Evolutionary conservation across 768 basidiomycete genomes (phyloP), one percentile per base, ranked within the genome.

Genomic region (Boletus edulis): DNA sequence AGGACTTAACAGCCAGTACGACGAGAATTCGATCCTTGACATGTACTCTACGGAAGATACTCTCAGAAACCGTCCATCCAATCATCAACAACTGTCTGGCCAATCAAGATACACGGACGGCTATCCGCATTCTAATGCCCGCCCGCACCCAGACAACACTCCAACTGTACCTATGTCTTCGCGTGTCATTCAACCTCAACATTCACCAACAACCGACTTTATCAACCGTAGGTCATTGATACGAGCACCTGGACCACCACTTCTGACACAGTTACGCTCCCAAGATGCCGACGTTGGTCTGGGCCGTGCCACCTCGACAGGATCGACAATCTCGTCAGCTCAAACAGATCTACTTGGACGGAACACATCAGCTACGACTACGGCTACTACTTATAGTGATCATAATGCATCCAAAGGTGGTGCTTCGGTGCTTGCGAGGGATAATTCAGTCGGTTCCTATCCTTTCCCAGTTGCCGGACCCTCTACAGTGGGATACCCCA

Each of bases 261-360:
- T 14, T 17, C 53, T 64, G 45, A 66, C 47, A 11, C 5, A 49
- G 14, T 13, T 35, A 39, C 37, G 18, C 22, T 42, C 43, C 39
- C 53, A 54, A 69, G 71, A 52, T 29, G 9, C 51, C 9, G 62
- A 69, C 3, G 60, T 29, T 14, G 29, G 34, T 9, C 24, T 70
- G 1, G 69, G 52, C 8, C 71, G 69, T 49, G 62, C 71, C n/a
- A 59, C 59, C 14, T 70, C 69, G 17, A 62, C 56, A 29, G 67
- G 59, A 22, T 71, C 69, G 15, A 71, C 71, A 2, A 42, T 50
- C 13, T 71, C 69, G 6, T 71, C 71, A 6, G 55, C 58, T 18
- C 65, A 51, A 34, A 60, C 69, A 14, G 63, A 63, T 41, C 41
- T 61, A 12, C 54, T 71, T 18, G 61, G 56, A 27, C 60, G 71